phyloP scores from a whole-genome alignment of 495 filamentous ascomycete genomes.

The Elaphomyces granulatus region DNA sequence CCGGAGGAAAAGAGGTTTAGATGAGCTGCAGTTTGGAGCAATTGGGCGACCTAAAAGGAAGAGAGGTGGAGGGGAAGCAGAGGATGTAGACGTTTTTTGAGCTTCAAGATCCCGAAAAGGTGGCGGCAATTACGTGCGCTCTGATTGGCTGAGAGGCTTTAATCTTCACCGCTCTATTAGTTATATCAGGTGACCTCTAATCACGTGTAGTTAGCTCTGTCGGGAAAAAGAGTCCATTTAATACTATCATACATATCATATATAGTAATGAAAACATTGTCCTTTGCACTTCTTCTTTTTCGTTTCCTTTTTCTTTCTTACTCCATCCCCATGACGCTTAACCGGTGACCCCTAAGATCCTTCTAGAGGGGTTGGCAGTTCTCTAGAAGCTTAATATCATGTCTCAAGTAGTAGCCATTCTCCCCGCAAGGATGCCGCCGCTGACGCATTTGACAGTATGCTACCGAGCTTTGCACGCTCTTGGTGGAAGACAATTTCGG shows the following conservation, averaged over 20 bases:
- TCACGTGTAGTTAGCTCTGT: too few species aligned
- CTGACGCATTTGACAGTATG: slow-evolving; percentile 27
- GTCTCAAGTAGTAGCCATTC: slow-evolving; percentile 34
- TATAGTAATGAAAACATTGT: too few species aligned
- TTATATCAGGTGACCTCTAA: slow-evolving; percentile 46
- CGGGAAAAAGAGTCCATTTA: too few species aligned
- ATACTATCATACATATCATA: too few species aligned
- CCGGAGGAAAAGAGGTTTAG: slow-evolving; percentile 12
- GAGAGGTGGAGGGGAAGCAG: slow-evolving; percentile 21
- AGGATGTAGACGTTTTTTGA: slow-evolving; percentile 34
- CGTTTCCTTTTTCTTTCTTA: slow-evolving; percentile 1
- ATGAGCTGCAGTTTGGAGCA: slow-evolving; percentile 27
- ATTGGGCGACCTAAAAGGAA: slow-evolving; percentile 25
- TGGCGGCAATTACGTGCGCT: slow-evolving; percentile 26
- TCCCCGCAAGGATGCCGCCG: background rate
- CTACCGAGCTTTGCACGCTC: slow-evolving; percentile 71
- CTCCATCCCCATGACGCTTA: slow-evolving; percentile 22
- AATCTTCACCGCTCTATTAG: slow-evolving; percentile 17
- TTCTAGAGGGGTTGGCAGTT: slow-evolving; percentile 61
- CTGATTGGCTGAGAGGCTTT: slow-evolving; percentile 27
- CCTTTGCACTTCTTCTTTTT: slow-evolving; percentile 1
- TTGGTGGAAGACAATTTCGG: slow-evolving; percentile 82
- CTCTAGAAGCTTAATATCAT: slow-evolving; percentile 49
- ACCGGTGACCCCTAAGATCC: slow-evolving; percentile 50
- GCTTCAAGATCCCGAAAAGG: slow-evolving; percentile 40